phyloP scores from a whole-genome alignment of 2,329 filamentous ascomycete species.

The Neoarthrinium moseri region DNA sequence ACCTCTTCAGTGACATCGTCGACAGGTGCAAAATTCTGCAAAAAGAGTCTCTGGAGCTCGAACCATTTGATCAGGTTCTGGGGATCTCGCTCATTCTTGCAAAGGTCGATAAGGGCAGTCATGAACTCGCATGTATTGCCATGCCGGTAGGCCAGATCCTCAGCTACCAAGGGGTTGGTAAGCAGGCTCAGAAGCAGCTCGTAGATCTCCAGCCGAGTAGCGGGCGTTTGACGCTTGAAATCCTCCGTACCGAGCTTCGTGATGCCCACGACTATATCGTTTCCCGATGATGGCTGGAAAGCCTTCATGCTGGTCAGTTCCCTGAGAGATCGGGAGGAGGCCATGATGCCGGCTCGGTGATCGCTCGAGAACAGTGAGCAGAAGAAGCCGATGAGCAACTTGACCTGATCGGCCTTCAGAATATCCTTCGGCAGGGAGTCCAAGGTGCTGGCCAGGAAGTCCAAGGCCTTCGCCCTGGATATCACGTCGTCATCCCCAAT shows the following conservation, averaged over 20 bases:
- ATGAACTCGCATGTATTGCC: conserved; percentile 46
- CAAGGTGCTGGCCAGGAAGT: conserved; percentile 56
- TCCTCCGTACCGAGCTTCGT: conserved; percentile 51
- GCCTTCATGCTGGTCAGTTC: conserved; percentile 47
- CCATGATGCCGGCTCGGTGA: conserved; percentile 57
- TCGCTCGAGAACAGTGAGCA: conserved; percentile 58
- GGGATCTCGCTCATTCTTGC: conserved; percentile 55
- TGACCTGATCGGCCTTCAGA: conserved; percentile 51
- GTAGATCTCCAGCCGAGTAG: conserved; percentile 53
- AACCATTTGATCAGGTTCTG: conserved; percentile 59
- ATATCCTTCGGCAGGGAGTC: conserved; percentile 43
- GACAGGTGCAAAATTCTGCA: conserved; percentile 43
- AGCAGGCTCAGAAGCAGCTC: conserved; percentile 45
- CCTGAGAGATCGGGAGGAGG: conserved; percentile 51
- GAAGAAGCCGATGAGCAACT: conserved; percentile 53
- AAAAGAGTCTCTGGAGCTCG: conserved; percentile 42
- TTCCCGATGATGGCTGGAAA: conserved; percentile 48
- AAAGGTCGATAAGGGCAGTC: conserved; percentile 48
- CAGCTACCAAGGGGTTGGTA: conserved; percentile 38
- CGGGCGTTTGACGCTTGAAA: conserved; percentile 51
- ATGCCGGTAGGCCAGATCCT: conserved; percentile 43
- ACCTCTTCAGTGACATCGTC: conserved; percentile 46
- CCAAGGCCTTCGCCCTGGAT: conserved; percentile 52
- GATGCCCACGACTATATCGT: conserved; percentile 48
- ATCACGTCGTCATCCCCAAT: conserved; percentile 46